Evolutionary conservation across 148 eudicot species (phyloP).

Genomic region (Cornus kousa): DNA sequence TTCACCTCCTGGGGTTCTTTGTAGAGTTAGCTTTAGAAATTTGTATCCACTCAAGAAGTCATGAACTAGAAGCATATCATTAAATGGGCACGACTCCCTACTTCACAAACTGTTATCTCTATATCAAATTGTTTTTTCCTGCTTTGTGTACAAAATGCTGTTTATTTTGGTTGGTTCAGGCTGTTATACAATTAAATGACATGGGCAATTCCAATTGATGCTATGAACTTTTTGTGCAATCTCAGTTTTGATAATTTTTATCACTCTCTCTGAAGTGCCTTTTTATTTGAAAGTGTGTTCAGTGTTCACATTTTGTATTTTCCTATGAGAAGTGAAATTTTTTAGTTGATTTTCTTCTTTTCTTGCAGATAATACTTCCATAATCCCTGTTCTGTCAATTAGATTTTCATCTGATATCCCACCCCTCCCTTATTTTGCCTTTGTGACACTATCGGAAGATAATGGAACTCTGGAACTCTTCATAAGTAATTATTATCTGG

Average conservation of each 20-base stretch:
- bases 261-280: not conserved
- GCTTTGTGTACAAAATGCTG: slow-evolving; percentile 23
- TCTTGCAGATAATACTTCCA: slow-evolving; percentile 3
- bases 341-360: not conserved
- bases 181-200: not conserved
- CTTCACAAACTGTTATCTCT: slow-evolving; percentile 6
- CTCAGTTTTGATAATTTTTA: not conserved
- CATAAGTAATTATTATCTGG: no score
- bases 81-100: slow-evolving; percentile 2
- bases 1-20: slow-evolving; percentile 10
- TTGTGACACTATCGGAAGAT: not conserved
- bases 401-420: not conserved
- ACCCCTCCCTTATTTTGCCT: not conserved
- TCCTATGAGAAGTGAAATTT: not conserved
- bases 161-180: slow-evolving; percentile 15
- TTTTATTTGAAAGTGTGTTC: not conserved
- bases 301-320: not conserved
- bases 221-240: not conserved
- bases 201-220: not conserved
- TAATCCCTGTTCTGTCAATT: not conserved
- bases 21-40: slow-evolving; percentile 25
- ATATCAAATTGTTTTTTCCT: slow-evolving; percentile 16
- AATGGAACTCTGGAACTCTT: not conserved
- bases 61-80: slow-evolving; percentile 16
- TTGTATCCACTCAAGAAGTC: slow-evolving; percentile 21